phyloP scores from a whole-genome alignment of 1,139 yeast genomes.

The Taphrina pruni region DNA sequence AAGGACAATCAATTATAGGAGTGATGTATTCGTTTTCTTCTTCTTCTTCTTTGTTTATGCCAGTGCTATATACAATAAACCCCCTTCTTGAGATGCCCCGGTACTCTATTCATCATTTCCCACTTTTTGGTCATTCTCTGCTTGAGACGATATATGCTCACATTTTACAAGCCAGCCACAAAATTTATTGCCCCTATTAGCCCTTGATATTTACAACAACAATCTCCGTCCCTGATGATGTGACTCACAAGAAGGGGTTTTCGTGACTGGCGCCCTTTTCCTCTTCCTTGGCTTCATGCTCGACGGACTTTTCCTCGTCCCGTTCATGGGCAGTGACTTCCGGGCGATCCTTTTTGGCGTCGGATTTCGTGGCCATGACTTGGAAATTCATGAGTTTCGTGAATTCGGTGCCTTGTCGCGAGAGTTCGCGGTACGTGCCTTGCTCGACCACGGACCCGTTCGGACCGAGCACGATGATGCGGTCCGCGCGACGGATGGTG shows the following conservation, averaged over 20 bases:
- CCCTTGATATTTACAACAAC: not conserved
- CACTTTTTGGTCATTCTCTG: not conserved
- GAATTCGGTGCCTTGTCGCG: slow-evolving; percentile 68
- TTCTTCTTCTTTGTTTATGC: not conserved
- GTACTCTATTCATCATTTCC: not conserved
- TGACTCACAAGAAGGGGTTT: slow-evolving; percentile 19
- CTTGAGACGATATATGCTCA: too few species aligned
- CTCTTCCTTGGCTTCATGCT: slow-evolving; percentile 36
- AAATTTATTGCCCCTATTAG: not conserved
- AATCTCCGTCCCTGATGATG: not conserved
- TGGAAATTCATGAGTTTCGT: slow-evolving; percentile 61
- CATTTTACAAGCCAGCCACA: not conserved
- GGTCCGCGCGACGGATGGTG: slow-evolving; percentile 83
- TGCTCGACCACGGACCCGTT: slow-evolving; percentile 85
- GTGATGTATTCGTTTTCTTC: not conserved
- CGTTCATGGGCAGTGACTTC: not conserved
- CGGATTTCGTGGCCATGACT: slow-evolving; percentile 36
- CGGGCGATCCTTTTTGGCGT: slow-evolving; percentile 25
- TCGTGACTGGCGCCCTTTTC: slow-evolving; percentile 19
- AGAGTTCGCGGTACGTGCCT: slow-evolving; percentile 70
- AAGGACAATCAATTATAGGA: not conserved
- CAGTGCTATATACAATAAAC: not conserved
- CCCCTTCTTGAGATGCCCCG: too few species aligned
- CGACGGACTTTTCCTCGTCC: slow-evolving; percentile 29
- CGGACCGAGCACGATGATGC: slow-evolving; percentile 76